Evolutionary conservation across 1,139 yeast species (phyloP).

Genomic region (Maudiozyma humilis): DNA sequence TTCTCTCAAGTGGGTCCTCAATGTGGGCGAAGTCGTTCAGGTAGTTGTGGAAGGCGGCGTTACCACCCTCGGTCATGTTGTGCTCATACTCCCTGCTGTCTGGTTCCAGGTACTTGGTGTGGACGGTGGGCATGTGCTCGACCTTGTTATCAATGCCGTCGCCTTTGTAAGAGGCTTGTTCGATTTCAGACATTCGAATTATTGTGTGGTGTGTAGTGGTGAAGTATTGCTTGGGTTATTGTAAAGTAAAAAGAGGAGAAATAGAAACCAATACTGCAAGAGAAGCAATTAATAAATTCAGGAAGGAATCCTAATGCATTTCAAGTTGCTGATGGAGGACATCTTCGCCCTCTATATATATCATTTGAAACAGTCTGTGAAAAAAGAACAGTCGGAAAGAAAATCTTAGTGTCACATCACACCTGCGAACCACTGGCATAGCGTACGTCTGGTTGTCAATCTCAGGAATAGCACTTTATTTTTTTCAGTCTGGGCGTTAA

Average conservation of each 20-base stretch:
- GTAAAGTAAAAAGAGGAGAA: neutral
- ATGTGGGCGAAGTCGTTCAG: conserved; percentile 76
- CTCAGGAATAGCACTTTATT: too few relatives aligned
- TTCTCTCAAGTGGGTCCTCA: conserved; percentile 81
- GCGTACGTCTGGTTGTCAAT: neutral
- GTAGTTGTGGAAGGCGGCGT: conserved; percentile 83
- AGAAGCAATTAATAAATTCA: too few relatives aligned
- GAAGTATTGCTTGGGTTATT: neutral
- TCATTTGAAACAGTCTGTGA: neutral
- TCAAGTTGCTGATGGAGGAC: too few relatives aligned
- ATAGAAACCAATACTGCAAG: too few relatives aligned
- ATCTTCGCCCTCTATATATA: neutral
- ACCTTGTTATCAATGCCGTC: neutral
- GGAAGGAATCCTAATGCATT: too few relatives aligned
- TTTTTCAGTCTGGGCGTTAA: neutral
- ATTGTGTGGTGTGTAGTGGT: too few relatives aligned
- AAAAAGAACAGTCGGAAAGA: neutral
- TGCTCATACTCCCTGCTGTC: neutral
- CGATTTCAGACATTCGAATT: conserved; percentile 1
- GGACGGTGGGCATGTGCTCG: neutral
- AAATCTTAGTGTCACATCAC: neutral
- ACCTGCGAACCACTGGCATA: too few relatives aligned
- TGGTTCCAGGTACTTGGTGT: neutral
- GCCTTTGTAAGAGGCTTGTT: neutral
- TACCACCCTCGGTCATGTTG: conserved; percentile 59